These are phyloP conservation scores for Choiromyces venosus DNA, from an alignment of 495 filamentous ascomycete genomes.

Conservation along the genomic window DNA sequence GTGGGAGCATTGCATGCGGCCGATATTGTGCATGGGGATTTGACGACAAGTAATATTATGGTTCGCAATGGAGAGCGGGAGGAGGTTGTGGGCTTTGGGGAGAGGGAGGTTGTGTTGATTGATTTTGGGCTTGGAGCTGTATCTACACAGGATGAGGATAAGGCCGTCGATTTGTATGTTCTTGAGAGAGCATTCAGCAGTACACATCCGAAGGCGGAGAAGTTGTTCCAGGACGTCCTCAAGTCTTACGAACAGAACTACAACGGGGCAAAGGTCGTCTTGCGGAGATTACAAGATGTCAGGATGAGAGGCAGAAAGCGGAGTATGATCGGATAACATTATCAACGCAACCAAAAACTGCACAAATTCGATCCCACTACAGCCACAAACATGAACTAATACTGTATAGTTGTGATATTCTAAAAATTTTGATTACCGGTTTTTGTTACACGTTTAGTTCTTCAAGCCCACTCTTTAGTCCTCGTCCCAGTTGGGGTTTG, in stretches of 20 bases:
- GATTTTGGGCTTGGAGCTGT: slow-evolving; percentile 90
- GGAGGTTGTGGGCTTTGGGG: slow-evolving; percentile 42
- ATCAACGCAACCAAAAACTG: neutral
- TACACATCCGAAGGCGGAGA: slow-evolving; percentile 84
- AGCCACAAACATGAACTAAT: neutral
- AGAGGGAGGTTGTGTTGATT: slow-evolving; percentile 80
- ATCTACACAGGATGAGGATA: slow-evolving; percentile 80
- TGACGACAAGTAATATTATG: slow-evolving; percentile 98
- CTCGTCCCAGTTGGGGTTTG: slow-evolving; percentile 97
- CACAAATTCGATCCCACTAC: neutral
- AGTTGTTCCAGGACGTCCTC: slow-evolving; percentile 62
- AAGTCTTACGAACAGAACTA: slow-evolving; percentile 50
- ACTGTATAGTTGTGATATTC: neutral
- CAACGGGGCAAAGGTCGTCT: slow-evolving; percentile 32
- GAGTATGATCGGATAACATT: slow-evolving; percentile 78
- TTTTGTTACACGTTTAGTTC: slow-evolving; percentile 22
- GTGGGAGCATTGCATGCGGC: slow-evolving; percentile 75
- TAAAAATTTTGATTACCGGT: neutral
- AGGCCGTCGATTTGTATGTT: slow-evolving; percentile 94
- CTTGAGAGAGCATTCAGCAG: slow-evolving; percentile 93
- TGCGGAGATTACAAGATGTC: slow-evolving; percentile 80
- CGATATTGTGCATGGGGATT: slow-evolving; percentile 86
- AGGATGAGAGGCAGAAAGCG: slow-evolving; percentile 93
- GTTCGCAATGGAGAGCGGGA: slow-evolving; percentile 47
- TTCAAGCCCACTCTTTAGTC: slow-evolving; percentile 52